Percentiles rank a stretch among this genome's conserved stretches.
phyloP scores from a whole-genome alignment of 441 rosid species.

The Jatropha podagrica region DNA sequence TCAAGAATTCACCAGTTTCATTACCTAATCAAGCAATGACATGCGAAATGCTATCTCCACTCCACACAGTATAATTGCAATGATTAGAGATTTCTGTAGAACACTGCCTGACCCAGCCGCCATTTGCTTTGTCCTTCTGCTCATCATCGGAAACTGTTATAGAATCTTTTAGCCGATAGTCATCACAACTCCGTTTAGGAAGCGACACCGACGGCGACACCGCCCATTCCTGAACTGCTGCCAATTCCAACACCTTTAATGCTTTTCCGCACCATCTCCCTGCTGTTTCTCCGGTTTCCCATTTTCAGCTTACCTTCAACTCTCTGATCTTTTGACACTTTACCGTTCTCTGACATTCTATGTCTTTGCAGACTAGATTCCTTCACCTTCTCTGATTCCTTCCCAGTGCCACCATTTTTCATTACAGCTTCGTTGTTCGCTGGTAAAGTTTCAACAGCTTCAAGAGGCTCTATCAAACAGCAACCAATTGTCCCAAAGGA shows the following conservation, averaged over 20 bases:
- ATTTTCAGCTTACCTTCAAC: conserved; percentile 28
- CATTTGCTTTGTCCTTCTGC: neutral
- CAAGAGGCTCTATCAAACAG: conserved; percentile 23
- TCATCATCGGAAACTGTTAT: neutral
- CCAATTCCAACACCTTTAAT: conserved; percentile 32
- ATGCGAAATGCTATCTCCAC: neutral
- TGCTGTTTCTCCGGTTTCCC: conserved; percentile 26
- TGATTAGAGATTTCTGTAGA: neutral
- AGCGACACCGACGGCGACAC: conserved; percentile 43
- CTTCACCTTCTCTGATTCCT: conserved; percentile 30
- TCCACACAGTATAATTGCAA: neutral
- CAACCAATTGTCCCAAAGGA: conserved; percentile 20
- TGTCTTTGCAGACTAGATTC: conserved; percentile 28
- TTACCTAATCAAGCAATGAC: neutral
- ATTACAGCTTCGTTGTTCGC: conserved; percentile 18
- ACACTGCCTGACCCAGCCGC: neutral
- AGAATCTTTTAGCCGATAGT: neutral
- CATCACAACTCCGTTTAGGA: conserved; percentile 30
- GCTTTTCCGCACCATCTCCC: conserved; percentile 35
- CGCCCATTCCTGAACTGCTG: conserved; percentile 33
- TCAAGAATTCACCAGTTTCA: neutral
- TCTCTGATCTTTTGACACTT: conserved; percentile 26
- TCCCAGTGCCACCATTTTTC: conserved; percentile 19
- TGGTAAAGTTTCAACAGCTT: conserved; percentile 24
- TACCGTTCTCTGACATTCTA: conserved; percentile 17